phyloP scores from a whole-genome alignment of 2,329 filamentous ascomycete species.

The Triangularia setosa region DNA sequence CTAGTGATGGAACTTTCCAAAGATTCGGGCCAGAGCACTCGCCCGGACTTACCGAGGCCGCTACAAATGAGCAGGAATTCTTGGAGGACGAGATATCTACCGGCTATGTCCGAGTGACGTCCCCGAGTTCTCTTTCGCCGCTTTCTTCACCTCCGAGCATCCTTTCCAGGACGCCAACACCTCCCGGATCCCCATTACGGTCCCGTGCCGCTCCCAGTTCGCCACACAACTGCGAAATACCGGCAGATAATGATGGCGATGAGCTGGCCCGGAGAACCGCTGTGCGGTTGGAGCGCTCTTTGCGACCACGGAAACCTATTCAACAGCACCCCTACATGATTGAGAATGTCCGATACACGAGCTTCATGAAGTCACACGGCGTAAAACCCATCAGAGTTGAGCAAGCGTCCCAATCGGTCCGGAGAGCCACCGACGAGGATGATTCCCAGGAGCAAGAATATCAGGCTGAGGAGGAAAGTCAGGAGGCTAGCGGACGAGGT shows the following conservation, averaged over 20 bases:
- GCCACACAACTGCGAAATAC: neutral
- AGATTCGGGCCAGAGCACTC: neutral
- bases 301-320: slow-evolving; percentile 58
- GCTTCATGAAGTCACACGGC: slow-evolving; percentile 50
- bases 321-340: slow-evolving; percentile 58
- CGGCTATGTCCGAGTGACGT: slow-evolving; percentile 34
- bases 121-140: neutral
- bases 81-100: slow-evolving; percentile 35
- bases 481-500: slow-evolving; percentile 33
- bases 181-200: slow-evolving; percentile 27
- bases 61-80: neutral
- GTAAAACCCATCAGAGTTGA: slow-evolving; percentile 48
- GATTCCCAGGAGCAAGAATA: slow-evolving; percentile 50
- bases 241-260: slow-evolving; percentile 5
- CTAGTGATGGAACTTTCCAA: neutral
- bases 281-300: slow-evolving; percentile 42
- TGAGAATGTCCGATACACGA: slow-evolving; percentile 53
- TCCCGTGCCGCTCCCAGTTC: neutral
- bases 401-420: slow-evolving; percentile 22
- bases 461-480: slow-evolving; percentile 46
- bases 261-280: slow-evolving; percentile 25
- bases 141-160: slow-evolving; percentile 14
- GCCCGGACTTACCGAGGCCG: neutral
- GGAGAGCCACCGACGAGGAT: slow-evolving; percentile 33
- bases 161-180: slow-evolving; percentile 18